Evolutionary conservation across 768 basidiomycete genomes (phyloP).

Genomic region (Lentinula raphanica): DNA sequence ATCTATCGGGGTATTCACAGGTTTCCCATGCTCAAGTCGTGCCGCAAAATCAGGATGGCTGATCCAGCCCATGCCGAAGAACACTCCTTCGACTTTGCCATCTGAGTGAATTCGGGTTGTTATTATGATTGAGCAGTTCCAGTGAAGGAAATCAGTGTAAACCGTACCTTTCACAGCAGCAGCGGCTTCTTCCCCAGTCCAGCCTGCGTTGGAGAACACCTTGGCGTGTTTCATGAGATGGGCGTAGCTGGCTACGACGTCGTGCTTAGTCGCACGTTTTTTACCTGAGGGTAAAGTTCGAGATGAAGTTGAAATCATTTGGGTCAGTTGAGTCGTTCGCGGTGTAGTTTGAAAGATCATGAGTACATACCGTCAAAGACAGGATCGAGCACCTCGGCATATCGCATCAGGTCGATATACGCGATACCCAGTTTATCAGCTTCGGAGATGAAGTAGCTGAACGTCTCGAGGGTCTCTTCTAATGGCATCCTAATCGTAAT

Average conservation of each 20-base stretch:
- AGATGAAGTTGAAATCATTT: background rate
- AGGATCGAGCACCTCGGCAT: constrained; percentile 15
- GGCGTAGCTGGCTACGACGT: constrained; percentile 21
- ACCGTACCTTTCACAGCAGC: constrained; percentile 11
- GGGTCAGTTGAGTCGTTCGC: too few species aligned
- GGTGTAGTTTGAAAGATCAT: too few species aligned
- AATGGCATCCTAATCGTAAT: constrained; percentile 23
- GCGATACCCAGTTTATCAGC: constrained; percentile 19
- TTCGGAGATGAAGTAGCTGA: constrained; percentile 19
- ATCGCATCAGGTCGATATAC: constrained; percentile 20
- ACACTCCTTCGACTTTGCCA: constrained; percentile 21
- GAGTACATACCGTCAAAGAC: constrained; percentile 16
- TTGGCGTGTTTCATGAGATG: constrained; percentile 18
- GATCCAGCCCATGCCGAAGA: constrained; percentile 24
- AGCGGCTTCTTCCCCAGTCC: constrained; percentile 23
- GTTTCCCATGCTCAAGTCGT: constrained; percentile 20
- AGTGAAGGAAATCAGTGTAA: too few species aligned
- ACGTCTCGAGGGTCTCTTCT: constrained; percentile 23
- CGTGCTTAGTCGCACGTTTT: constrained; percentile 21
- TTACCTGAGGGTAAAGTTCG: too few species aligned
- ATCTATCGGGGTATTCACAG: constrained; percentile 18
- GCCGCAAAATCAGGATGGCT: constrained; percentile 26
- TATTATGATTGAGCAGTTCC: too few species aligned
- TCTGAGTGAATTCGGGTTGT: too few species aligned
- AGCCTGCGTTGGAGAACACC: constrained; percentile 21